Percentiles rank a stretch among this genome's conserved stretches.
Evolutionary conservation across 805 yeast genomes (phyloP).

Genomic region (Dipodascus geniculatus): DNA sequence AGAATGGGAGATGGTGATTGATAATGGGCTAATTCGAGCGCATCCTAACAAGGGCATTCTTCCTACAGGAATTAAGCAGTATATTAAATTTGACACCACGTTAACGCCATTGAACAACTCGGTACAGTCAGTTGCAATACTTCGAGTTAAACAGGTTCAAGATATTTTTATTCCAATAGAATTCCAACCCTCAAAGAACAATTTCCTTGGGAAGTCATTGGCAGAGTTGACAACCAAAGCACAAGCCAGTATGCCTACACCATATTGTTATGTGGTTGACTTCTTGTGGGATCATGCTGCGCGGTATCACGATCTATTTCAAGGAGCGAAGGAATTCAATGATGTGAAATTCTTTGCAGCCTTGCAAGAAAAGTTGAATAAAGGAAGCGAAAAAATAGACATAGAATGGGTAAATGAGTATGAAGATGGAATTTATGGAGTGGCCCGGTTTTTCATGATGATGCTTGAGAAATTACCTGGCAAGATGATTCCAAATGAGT

Average conservation of each 20-base stretch:
- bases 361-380: slow-evolving; percentile 26
- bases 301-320: slow-evolving; percentile 19
- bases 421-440: slow-evolving; percentile 29
- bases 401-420: slow-evolving; percentile 19
- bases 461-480: slow-evolving; percentile 29
- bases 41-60: slow-evolving; percentile 24
- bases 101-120: slow-evolving; percentile 8
- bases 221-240: slow-evolving; percentile 6
- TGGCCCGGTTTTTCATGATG: slow-evolving; percentile 20
- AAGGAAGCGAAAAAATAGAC: slow-evolving; percentile 20
- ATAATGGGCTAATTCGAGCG: slow-evolving; percentile 7
- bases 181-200: slow-evolving; percentile 14
- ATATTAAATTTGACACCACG: slow-evolving; percentile 8
- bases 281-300: slow-evolving; percentile 21
- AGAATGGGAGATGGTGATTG: not conserved
- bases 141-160: slow-evolving; percentile 21
- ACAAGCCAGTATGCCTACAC: slow-evolving; percentile 25
- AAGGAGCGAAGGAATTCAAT: slow-evolving; percentile 5
- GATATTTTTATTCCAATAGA: slow-evolving; percentile 22
- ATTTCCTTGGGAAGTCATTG: slow-evolving; percentile 14
- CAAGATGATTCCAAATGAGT: slow-evolving; percentile 30
- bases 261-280: slow-evolving; percentile 25
- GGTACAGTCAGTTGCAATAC: slow-evolving; percentile 17
- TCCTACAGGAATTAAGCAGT: slow-evolving; percentile 19
- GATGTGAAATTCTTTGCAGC: slow-evolving; percentile 16